A percentile compares a stretch with the other conserved stretches of the same genome.
phyloP scores from a whole-genome alignment of 2,329 filamentous ascomycete genomes.

The Colletotrichum sp. region DNA sequence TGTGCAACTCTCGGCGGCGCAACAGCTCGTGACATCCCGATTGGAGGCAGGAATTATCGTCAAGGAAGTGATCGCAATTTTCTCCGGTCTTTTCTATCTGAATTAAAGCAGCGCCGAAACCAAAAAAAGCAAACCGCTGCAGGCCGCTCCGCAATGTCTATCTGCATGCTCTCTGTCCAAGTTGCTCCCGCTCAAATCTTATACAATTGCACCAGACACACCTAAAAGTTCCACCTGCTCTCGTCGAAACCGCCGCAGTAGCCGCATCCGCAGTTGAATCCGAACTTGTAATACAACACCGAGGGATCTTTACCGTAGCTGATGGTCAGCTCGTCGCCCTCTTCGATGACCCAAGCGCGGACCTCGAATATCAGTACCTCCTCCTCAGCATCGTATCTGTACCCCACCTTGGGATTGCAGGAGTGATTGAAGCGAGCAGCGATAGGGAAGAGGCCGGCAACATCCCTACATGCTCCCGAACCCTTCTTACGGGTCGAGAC shows the following conservation, averaged over 20 bases:
- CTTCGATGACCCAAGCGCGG: slow-evolving; percentile 34
- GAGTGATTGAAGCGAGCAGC: slow-evolving; percentile 66
- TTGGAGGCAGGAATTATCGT: too few species aligned
- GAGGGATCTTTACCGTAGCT: slow-evolving; percentile 47
- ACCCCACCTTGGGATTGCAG: slow-evolving; percentile 49
- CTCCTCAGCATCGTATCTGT: slow-evolving; percentile 39
- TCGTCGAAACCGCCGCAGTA: slow-evolving; percentile 37
- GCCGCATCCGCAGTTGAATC: slow-evolving; percentile 59
- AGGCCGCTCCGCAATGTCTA: neutral
- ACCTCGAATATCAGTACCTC: slow-evolving; percentile 47
- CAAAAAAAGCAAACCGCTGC: neutral
- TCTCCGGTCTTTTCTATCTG: too few species aligned
- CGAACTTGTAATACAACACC: slow-evolving; percentile 49
- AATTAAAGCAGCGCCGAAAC: too few species aligned
- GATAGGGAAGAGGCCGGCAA: slow-evolving; percentile 51
- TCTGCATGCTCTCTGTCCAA: neutral
- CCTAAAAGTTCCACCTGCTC: neutral
- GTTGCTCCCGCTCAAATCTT: neutral
- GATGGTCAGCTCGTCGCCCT: slow-evolving; percentile 57
- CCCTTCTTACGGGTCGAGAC: neutral
- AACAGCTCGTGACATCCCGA: too few species aligned
- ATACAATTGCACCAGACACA: neutral
- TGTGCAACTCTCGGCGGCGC: too few species aligned
- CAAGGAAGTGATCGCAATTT: too few species aligned
- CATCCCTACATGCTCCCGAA: neutral